phyloP scores from a whole-genome alignment of 768 basidiomycete species.

The Lepiota brunneoincarnata region DNA sequence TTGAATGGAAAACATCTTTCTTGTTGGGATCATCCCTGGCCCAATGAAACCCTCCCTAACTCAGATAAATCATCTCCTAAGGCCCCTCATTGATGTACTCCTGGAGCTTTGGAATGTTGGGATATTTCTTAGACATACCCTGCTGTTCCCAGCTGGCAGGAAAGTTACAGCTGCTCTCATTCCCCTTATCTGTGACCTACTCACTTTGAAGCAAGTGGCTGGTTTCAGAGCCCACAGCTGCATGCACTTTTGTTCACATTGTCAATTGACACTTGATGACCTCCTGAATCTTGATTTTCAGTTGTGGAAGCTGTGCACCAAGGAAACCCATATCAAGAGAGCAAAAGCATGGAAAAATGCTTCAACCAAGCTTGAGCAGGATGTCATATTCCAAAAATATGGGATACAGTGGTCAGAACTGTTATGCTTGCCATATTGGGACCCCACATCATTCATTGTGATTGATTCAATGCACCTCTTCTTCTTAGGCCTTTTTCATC shows the following conservation, averaged over 20 bases:
- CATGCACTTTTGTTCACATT: slow-evolving; percentile 12
- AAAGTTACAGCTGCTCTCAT: slow-evolving; percentile 22
- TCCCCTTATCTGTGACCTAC: slow-evolving; percentile 32
- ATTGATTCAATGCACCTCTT: slow-evolving; percentile 18
- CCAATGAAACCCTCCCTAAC: slow-evolving; percentile 22
- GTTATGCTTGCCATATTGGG: slow-evolving; percentile 14
- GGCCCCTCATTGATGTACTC: slow-evolving; percentile 32
- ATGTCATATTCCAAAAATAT: not conserved
- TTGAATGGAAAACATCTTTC: slow-evolving; percentile 17
- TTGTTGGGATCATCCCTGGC: slow-evolving; percentile 17
- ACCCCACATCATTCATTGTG: slow-evolving; percentile 7
- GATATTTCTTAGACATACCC: slow-evolving; percentile 20
- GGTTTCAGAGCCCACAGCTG: slow-evolving; percentile 19
- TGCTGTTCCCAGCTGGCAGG: slow-evolving; percentile 15
- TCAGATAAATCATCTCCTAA: slow-evolving; percentile 31
- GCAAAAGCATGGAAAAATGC: slow-evolving; percentile 7
- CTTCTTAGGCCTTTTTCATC: slow-evolving; percentile 11
- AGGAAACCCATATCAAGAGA: not conserved
- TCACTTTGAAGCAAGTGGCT: slow-evolving; percentile 23
- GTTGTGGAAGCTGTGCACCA: slow-evolving; percentile 2
- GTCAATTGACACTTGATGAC: not conserved
- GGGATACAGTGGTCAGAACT: slow-evolving; percentile 14
- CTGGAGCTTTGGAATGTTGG: slow-evolving; percentile 25
- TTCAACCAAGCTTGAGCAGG: not conserved
- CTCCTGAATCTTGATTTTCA: slow-evolving; percentile 1